Percentiles rank a stretch among this genome's conserved stretches.
Evolutionary conservation across 768 basidiomycete genomes (phyloP).

Genomic region (Russula virescens): DNA sequence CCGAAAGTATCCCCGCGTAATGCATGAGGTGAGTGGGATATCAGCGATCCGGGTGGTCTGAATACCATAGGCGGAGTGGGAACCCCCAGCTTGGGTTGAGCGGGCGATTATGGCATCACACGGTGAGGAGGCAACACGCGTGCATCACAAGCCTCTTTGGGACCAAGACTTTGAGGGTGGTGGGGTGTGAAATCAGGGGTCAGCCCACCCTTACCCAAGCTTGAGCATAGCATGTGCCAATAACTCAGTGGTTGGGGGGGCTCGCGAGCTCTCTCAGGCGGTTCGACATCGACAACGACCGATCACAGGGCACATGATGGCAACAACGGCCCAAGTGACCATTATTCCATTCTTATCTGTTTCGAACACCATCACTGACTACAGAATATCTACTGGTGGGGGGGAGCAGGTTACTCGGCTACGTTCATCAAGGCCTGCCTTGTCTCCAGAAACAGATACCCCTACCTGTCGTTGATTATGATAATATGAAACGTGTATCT

Average conservation of each 20-base stretch:
- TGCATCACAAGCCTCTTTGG: constrained; percentile 47
- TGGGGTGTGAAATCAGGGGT: too few relatives aligned
- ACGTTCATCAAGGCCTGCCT: constrained; percentile 45
- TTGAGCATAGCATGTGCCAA: too few relatives aligned
- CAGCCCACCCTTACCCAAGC: too few relatives aligned
- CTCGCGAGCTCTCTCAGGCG: too few relatives aligned
- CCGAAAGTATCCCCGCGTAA: constrained; percentile 35
- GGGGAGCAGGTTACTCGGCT: constrained; percentile 15
- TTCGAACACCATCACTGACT: constrained; percentile 39
- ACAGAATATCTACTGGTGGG: constrained; percentile 50
- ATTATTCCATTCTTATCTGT: constrained; percentile 38
- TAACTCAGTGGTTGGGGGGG: too few relatives aligned
- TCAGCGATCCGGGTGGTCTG: constrained; percentile 34
- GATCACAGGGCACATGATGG: constrained; percentile 31
- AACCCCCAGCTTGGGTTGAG: background rate
- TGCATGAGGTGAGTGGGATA: too few relatives aligned
- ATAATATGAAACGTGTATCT: constrained; percentile 34
- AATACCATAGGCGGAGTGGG: constrained; percentile 55
- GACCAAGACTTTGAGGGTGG: constrained; percentile 30
- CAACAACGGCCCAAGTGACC: constrained; percentile 40
- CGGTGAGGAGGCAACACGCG: constrained; percentile 44
- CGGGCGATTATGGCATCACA: background rate
- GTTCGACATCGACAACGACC: too few relatives aligned
- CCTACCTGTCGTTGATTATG: constrained; percentile 34
- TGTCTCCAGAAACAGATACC: constrained; percentile 42